Conservation (phyloP, 2,329 filamentous ascomycete genomes). For the Chrysoporthe austroafricana region DNA sequence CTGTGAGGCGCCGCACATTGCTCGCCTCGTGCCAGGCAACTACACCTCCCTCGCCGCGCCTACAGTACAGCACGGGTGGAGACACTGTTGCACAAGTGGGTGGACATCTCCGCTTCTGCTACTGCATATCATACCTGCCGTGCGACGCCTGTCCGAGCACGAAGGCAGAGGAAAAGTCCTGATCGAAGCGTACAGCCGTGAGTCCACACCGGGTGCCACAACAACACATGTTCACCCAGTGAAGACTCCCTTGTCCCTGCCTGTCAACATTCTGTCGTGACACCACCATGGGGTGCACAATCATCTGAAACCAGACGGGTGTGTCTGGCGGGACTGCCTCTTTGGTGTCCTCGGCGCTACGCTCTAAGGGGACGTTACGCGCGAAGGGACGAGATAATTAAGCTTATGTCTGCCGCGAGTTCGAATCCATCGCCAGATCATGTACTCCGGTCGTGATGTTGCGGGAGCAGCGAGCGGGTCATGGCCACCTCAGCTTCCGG, state of each 20-base stretch:
- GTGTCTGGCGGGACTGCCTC: slow-evolving; percentile 22
- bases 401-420: slow-evolving; percentile 26
- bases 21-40: slow-evolving; percentile 8
- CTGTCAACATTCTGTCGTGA: slow-evolving; percentile 41
- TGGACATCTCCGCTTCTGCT: slow-evolving; percentile 33
- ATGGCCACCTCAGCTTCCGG: background rate
- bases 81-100: slow-evolving; percentile 25
- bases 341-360: slow-evolving; percentile 23
- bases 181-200: slow-evolving; percentile 43
- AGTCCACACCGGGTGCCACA: slow-evolving; percentile 34
- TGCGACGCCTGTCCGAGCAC: slow-evolving; percentile 38
- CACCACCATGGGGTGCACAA: slow-evolving; percentile 37
- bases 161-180: slow-evolving; percentile 36
- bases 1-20: slow-evolving; percentile 1
- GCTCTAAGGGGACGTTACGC: slow-evolving; percentile 20
- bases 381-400: slow-evolving; percentile 17
- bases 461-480: background rate
- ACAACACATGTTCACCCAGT: slow-evolving; percentile 21
- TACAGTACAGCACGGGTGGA: slow-evolving; percentile 13
- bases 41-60: slow-evolving; percentile 13
- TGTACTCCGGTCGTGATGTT: slow-evolving; percentile 1
- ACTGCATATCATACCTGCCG: slow-evolving; percentile 35
- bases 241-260: slow-evolving; percentile 31
- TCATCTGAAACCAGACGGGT: slow-evolving; percentile 38
- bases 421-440: slow-evolving; percentile 15